Evolutionary conservation across 2,329 filamentous ascomycete species (phyloP), one percentile per base, ranked within the genome.

Genomic region (Pleurostoma richardsiae): DNA sequence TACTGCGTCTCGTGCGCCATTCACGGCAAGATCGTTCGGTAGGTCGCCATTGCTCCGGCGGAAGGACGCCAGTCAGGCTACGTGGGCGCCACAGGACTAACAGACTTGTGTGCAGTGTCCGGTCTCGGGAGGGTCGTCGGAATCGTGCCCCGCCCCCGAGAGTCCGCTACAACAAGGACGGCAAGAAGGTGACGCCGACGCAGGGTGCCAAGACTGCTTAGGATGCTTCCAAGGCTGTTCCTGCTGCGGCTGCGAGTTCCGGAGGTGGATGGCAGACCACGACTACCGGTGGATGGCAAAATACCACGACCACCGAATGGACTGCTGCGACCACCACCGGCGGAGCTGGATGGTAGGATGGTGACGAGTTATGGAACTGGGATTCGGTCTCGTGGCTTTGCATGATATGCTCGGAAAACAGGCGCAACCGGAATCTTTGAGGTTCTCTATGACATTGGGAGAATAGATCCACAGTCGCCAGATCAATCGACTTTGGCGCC

Each of bases 11-110:
- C 92, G 77, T 99, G 94, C 80, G 94, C 94, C 70, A 99, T 99
- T 63, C 94, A 99, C 84, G 94, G 94, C 84, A 99, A 99, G 88
- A 99, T 99, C 76, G 95, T 99, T 77, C 92, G 94, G 92, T 97
- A 94, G 76, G 91, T 83, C 73, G 19, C 19, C 72, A 72, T 77
- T 67, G 68, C 50, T 63, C 57, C 67, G 58, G 65, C 71, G 74
- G 76, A 76, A 74, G 76, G 80, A 76, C 79, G 80, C 78, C 79
- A 59, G 19, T 19, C 19, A 19, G 19, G 19, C 19, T 19, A 19
- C 19, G 19, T 49, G 50, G 49, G 52, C 55, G 31, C 55, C 19
- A 19, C 50, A 52, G 39, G 57, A 63, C 72, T 76, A 66, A 80
- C 73, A 64, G 44, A 51, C 52, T 46, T 46, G 42, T 49, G 51